Percentiles rank a stretch among this genome's conserved stretches.
Evolutionary conservation across 805 yeast species (phyloP).

Genomic region (Tetrapisispora phaffii): DNA sequence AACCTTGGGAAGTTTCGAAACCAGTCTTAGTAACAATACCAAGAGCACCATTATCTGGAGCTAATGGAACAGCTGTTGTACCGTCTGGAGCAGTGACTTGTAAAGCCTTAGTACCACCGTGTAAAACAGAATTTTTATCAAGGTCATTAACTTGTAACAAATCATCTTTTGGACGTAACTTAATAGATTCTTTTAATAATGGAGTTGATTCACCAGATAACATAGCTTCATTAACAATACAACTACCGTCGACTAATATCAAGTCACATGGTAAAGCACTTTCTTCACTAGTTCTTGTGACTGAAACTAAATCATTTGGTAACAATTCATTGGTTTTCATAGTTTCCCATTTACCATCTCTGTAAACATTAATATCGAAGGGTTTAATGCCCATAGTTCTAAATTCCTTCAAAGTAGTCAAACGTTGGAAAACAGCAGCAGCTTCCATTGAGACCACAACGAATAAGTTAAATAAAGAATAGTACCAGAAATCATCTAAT

Average conservation of each 20-base stretch:
- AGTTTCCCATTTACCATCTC: slow-evolving; percentile 62
- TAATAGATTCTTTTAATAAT: slow-evolving; percentile 80
- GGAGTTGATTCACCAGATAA: slow-evolving; percentile 98
- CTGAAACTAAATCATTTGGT: slow-evolving; percentile 86
- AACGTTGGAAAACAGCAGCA: slow-evolving; percentile 91
- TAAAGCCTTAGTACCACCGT: slow-evolving; percentile 93
- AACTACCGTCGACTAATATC: slow-evolving; percentile 76
- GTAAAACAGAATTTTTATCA: slow-evolving; percentile 80
- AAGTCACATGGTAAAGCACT: slow-evolving; percentile 92
- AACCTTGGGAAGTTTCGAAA: slow-evolving; percentile 97
- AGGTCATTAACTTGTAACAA: slow-evolving; percentile 63
- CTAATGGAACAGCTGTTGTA: slow-evolving; percentile 38
- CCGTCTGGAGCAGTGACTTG: slow-evolving; percentile 72
- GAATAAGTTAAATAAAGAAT: slow-evolving; percentile 79
- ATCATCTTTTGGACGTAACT: slow-evolving; percentile 68
- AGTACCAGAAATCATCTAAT: slow-evolving; percentile 95
- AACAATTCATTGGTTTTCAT: slow-evolving; percentile 64
- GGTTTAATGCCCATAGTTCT: slow-evolving; percentile 97
- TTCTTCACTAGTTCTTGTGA: slow-evolving; percentile 82
- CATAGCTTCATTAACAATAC: slow-evolving; percentile 98
- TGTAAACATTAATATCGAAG: slow-evolving; percentile 60
- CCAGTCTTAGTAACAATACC: slow-evolving; percentile 91
- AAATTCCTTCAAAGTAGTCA: slow-evolving; percentile 88
- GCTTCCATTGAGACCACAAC: slow-evolving; percentile 90
- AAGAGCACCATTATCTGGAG: slow-evolving; percentile 89